Evolutionary conservation across 129 eudicot genomes (phyloP).

Genomic region (Deinandra increscens): DNA sequence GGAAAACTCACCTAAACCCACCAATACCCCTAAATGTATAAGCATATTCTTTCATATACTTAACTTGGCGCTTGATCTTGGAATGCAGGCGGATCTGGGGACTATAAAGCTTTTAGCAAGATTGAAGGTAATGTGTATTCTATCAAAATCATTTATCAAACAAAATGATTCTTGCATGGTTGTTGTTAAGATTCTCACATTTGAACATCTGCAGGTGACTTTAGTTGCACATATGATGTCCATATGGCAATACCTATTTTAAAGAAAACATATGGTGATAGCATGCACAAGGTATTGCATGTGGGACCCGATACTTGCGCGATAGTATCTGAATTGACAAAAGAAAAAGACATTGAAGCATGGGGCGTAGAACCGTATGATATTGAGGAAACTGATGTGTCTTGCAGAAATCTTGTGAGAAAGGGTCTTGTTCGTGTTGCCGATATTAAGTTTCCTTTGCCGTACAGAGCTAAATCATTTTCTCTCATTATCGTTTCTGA

Average conservation of each 20-base stretch:
- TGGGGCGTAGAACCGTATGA: conserved; percentile 90
- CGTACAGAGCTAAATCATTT: conserved; percentile 67
- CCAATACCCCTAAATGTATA: not conserved
- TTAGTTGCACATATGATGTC: conserved; percentile 63
- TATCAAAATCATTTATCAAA: not conserved
- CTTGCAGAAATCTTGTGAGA: conserved; percentile 64
- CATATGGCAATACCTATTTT: conserved; percentile 62
- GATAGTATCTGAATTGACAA: conserved; percentile 59
- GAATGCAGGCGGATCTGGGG: conserved; percentile 46
- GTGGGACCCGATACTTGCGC: conserved; percentile 84
- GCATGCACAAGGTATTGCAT: conserved; percentile 74
- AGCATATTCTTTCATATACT: conserved; percentile 7
- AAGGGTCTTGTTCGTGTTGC: conserved; percentile 81
- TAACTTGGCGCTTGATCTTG: conserved; percentile 9
- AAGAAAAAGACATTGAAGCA: conserved; percentile 70
- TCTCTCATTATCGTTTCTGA: conserved; percentile 73
- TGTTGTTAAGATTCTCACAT: not conserved
- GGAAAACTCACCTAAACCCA: not conserved
- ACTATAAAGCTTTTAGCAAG: conserved; percentile 43
- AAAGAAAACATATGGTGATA: conserved; percentile 71
- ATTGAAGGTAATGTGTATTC: conserved; percentile 42
- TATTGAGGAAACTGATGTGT: conserved; percentile 57
- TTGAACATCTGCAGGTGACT: conserved; percentile 47
- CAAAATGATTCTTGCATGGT: conserved; percentile 5
- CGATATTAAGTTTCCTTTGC: conserved; percentile 73